Evolutionary conservation across 2,329 filamentous ascomycete genomes (phyloP), one percentile per base, ranked within the genome.

Genomic region (Corynespora cassiicola): DNA sequence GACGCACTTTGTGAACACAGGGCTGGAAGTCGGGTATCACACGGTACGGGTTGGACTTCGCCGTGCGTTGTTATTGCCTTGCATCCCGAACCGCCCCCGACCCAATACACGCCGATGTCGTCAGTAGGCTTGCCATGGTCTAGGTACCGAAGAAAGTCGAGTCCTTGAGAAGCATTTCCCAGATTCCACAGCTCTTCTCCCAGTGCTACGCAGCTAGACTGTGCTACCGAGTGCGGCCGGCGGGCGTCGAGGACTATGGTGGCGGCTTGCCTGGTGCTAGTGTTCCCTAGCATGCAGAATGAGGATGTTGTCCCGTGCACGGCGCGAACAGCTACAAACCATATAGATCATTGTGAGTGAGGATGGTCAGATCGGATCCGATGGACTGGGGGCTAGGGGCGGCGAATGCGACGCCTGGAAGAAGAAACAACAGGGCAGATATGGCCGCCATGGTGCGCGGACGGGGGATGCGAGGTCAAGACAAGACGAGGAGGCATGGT

Each of bases 321-420:
- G 42, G 33, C 45, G 36, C n/a, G 37, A 35, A 17, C 12, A 5
- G 15, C 2, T 36, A 45, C 47, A 14, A 42, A 50, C 46, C 47
- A 34, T 59, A 55, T 7, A 61, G 41, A 32, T 64, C 52, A 38
- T 60, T 58, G 30, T 64, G 56, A 8, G 55, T 54, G n/a, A 61
- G 36, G 18, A 63, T 55, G 3, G 53, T 52, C 27, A 69, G 21
- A 32, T 66, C 61, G 28, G 56, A 61, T 17, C 51, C 52, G 36
- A 58, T 39, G 17, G 54, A 50, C 30, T 52, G 43, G 15, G 59
- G 54, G 31, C 48, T 57, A 16, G 56, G 42, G 22, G 44, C 34
- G 14, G 45, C 42, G 22, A 44, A 32, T 20, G 43, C 42, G 35
- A 25, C 2, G 17, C 16, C 29, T 22, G 25, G 11, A 12, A 35